phyloP scores from a whole-genome alignment of 345 rosid species.

The Erysimum cheiranthoides region DNA sequence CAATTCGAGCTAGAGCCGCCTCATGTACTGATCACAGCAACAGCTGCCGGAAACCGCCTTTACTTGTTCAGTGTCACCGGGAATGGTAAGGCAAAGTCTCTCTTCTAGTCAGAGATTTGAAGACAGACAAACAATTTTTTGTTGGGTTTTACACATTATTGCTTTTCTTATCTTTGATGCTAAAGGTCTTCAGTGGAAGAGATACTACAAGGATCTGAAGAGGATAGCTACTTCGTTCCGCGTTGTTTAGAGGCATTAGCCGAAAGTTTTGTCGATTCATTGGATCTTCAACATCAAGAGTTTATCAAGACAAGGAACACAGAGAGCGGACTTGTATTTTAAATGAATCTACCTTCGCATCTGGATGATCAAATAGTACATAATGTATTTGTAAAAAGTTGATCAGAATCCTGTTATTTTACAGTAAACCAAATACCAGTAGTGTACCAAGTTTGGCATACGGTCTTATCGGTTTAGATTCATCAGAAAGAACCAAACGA shows the following conservation, averaged over 20 bases:
- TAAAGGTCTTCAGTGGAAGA: slow-evolving; percentile 95
- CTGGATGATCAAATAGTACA: background rate
- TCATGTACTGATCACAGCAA: slow-evolving; percentile 85
- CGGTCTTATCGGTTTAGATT: background rate
- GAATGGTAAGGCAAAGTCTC: slow-evolving; percentile 52
- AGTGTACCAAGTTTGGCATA: background rate
- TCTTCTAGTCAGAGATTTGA: background rate
- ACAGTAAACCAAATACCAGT: background rate
- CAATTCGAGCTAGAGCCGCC: slow-evolving; percentile 94
- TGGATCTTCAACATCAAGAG: background rate
- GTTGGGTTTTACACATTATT: background rate
- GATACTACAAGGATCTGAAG: slow-evolving; percentile 88
- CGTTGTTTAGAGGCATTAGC: slow-evolving; percentile 51
- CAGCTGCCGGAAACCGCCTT: slow-evolving; percentile 94
- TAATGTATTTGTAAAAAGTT: slow-evolving; percentile 18
- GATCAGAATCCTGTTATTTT: slow-evolving; percentile 15
- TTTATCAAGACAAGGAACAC: background rate
- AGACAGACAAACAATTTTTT: background rate
- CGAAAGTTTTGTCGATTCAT: background rate
- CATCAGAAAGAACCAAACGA: background rate
- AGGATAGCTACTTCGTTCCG: slow-evolving; percentile 90
- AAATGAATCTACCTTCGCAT: too few species aligned
- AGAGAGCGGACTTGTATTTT: background rate
- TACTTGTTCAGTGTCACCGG: slow-evolving; percentile 80
- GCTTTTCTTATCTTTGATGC: background rate